A percentile compares a stretch with the other conserved stretches of the same genome.
These are phyloP conservation scores for Hymenoscyphus occultus DNA, from an alignment of 2,329 filamentous ascomycete genomes.

Conservation along the genomic window DNA sequence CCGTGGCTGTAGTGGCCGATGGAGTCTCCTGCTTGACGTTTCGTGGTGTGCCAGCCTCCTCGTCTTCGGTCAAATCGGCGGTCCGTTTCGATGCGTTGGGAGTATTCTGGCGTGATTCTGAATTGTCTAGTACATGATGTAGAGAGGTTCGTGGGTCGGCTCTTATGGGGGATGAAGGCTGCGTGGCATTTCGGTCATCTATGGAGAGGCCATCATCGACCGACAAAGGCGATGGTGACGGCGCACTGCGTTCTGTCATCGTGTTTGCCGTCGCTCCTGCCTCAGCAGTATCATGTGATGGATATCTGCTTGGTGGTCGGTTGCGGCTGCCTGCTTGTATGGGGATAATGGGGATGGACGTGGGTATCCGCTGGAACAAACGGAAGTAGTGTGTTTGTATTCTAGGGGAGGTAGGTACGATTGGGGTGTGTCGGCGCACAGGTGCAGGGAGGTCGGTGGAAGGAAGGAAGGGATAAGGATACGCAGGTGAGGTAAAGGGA, in stretches of 20 bases:
- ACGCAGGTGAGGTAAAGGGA: no score
- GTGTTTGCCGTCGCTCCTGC: conserved; percentile 4
- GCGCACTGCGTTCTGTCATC: conserved; percentile 23
- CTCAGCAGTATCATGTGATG: conserved; percentile 1
- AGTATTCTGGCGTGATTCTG: conserved; percentile 29
- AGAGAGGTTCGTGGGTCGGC: conserved; percentile 31
- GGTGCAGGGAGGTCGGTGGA: not conserved
- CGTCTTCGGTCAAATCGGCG: conserved; percentile 34
- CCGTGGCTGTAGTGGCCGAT: conserved; percentile 17
- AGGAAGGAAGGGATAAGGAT: not conserved
- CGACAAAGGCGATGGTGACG: conserved; percentile 29
- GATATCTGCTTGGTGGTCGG: not conserved
- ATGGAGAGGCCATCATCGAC: conserved; percentile 26
- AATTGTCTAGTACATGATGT: conserved; percentile 28
- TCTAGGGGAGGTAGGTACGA: not conserved
- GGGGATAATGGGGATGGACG: not conserved
- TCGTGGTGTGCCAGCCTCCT: conserved; percentile 31
- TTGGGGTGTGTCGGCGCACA: not conserved
- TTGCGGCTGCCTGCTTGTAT: not conserved
- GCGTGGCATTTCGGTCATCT: conserved; percentile 30
- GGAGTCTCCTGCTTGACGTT: conserved; percentile 19
- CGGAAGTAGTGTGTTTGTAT: not conserved
- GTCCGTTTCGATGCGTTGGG: conserved; percentile 20
- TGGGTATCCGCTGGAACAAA: not conserved
- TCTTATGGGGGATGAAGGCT: conserved; percentile 31